These are phyloP conservation scores for Heliosperma pusillum DNA, from an alignment of 148 eudicot species.

Conservation along the genomic window DNA sequence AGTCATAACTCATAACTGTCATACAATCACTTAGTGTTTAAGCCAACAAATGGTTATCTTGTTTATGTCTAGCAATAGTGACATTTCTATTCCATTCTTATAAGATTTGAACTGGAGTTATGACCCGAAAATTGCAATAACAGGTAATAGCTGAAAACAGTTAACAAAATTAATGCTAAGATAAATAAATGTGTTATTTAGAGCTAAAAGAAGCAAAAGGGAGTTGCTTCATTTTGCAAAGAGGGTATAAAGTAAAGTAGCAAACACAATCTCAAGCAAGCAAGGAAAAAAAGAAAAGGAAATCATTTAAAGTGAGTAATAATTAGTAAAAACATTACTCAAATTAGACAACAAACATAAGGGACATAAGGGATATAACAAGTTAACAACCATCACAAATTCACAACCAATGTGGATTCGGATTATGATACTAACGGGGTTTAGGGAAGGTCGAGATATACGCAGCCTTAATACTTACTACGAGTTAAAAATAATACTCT, in stretches of 20 bases:
- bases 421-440: background rate
- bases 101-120: background rate
- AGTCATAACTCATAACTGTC: background rate
- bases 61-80: constrained; percentile 3
- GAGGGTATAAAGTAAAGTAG: constrained; percentile 15
- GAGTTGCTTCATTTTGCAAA: background rate
- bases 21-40: background rate
- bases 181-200: constrained; percentile 21
- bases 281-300: background rate
- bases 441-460: background rate
- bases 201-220: constrained; percentile 9
- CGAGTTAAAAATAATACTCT: background rate
- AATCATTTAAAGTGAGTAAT: background rate
- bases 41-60: background rate
- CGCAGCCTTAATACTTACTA: background rate
- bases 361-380: no score
- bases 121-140: background rate
- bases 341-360: constrained; percentile 7
- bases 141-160: background rate
- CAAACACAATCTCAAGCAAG: constrained; percentile 8
- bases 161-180: constrained; percentile 16
- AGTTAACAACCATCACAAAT: background rate
- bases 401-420: background rate
- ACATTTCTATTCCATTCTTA: background rate
- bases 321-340: background rate